Evolutionary conservation across 202 grass and related monocot species (phyloP).

Genomic region (Saccharum hybrid): DNA sequence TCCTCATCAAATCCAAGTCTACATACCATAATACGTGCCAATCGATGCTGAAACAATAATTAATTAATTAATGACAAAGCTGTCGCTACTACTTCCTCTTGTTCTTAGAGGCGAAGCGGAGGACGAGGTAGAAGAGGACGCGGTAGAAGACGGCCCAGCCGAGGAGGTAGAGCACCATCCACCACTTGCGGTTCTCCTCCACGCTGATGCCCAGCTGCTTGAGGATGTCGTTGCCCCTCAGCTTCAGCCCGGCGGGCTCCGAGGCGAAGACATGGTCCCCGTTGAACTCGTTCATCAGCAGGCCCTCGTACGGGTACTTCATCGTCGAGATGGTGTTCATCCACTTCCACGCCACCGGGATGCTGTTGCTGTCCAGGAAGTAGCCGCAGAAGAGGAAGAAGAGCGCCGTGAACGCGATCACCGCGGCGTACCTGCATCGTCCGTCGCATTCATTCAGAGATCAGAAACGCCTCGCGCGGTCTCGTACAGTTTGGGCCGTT

Average conservation of each 20-base stretch:
- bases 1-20: too few relatives aligned
- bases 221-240: conserved; percentile 61
- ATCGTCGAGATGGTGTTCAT: conserved; percentile 67
- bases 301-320: conserved; percentile 74
- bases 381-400: conserved; percentile 80
- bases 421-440: conserved; percentile 54
- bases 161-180: conserved; percentile 71
- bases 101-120: conserved; percentile 74
- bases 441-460: background rate
- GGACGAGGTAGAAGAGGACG: conserved; percentile 65
- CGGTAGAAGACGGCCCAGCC: conserved; percentile 69
- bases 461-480: background rate
- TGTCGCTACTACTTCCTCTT: conserved; percentile 48
- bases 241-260: background rate
- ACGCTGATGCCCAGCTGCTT: conserved; percentile 48
- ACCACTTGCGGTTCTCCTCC: conserved; percentile 52
- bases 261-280: conserved; percentile 24
- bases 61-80: background rate
- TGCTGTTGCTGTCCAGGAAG: conserved; percentile 62
- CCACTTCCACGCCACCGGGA: conserved; percentile 59
- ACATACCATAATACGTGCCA: too few relatives aligned
- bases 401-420: conserved; percentile 76
- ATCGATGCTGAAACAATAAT: background rate
- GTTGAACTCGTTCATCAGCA: conserved; percentile 72
- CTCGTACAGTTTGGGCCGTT: background rate